Percentiles rank a stretch among this genome's conserved stretches.
These are phyloP conservation scores for Serpula lacrymans DNA, from an alignment of 768 basidiomycete genomes.

Conservation along the genomic window DNA sequence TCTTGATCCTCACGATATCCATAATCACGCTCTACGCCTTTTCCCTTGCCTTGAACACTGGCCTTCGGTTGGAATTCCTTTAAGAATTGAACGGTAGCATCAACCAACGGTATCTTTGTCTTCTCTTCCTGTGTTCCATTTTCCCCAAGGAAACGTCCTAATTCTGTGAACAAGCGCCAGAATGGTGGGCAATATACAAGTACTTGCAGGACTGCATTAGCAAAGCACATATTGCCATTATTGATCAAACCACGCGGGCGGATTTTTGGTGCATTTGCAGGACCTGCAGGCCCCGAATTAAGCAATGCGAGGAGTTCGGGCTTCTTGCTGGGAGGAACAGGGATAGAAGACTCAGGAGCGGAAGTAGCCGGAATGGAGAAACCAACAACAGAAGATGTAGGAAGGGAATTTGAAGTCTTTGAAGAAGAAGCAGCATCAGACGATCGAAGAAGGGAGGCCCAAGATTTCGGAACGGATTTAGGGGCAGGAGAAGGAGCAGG, in stretches of 20 bases:
- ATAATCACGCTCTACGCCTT: conserved; percentile 36
- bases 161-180: conserved; percentile 67
- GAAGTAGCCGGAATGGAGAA: conserved; percentile 64
- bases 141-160: conserved; percentile 50
- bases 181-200: conserved; percentile 90
- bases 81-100: conserved; percentile 71
- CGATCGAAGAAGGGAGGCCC: conserved; percentile 67
- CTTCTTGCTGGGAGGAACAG: conserved; percentile 33
- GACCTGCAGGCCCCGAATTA: conserved; percentile 32
- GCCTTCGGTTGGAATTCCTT: conserved; percentile 58
- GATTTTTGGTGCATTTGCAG: conserved; percentile 32
- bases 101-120: conserved; percentile 52
- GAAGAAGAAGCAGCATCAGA: conserved; percentile 36
- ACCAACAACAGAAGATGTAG: conserved; percentile 69
- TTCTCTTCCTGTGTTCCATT: conserved; percentile 25
- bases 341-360: conserved; percentile 16
- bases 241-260: conserved; percentile 85
- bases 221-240: conserved; percentile 97
- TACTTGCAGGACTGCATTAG: conserved; percentile 90
- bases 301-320: conserved; percentile 55
- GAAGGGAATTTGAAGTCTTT: conserved; percentile 48
- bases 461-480: conserved; percentile 56
- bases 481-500: conserved; percentile 19
- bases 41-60: conserved; percentile 36
- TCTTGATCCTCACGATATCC: conserved; percentile 40